Evolutionary conservation across 352 stramenopile genomes (phyloP).

Genomic region (Salisapilia sapeloensis): DNA sequence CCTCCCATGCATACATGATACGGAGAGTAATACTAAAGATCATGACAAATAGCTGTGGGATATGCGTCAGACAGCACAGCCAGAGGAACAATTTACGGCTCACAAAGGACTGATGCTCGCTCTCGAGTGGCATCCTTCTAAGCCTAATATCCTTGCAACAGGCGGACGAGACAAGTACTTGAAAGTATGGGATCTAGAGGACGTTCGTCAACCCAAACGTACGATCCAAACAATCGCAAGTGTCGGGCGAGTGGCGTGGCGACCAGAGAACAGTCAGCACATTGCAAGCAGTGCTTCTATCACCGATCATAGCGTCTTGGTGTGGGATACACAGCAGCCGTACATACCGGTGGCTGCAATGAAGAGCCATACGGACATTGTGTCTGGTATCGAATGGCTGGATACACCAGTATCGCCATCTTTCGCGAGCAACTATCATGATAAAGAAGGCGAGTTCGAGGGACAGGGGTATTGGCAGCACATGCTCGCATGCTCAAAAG

Average conservation of each 20-base stretch:
- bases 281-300: constrained; percentile 74
- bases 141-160: constrained; percentile 52
- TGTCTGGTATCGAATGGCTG: constrained; percentile 72
- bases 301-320: constrained; percentile 77
- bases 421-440: constrained; percentile 8
- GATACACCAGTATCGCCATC: constrained; percentile 37
- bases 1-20: background rate
- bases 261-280: constrained; percentile 57
- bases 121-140: constrained; percentile 67
- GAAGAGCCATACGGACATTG: constrained; percentile 72
- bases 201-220: constrained; percentile 57
- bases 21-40: background rate
- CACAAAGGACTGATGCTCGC: constrained; percentile 74
- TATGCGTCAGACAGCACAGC: constrained; percentile 64
- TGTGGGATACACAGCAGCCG: constrained; percentile 72
- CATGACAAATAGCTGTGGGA: constrained; percentile 47
- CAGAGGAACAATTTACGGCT: constrained; percentile 71
- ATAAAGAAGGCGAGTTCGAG: constrained; percentile 22
- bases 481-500: constrained; percentile 78
- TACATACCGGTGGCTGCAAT: constrained; percentile 76
- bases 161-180: constrained; percentile 73
- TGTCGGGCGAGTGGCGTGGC: constrained; percentile 64
- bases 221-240: constrained; percentile 80
- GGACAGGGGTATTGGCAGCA: constrained; percentile 75
- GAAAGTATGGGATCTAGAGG: constrained; percentile 69